Conservation (phyloP, 2,329 filamentous ascomycete species). For the Fusarium torulosum region DNA sequence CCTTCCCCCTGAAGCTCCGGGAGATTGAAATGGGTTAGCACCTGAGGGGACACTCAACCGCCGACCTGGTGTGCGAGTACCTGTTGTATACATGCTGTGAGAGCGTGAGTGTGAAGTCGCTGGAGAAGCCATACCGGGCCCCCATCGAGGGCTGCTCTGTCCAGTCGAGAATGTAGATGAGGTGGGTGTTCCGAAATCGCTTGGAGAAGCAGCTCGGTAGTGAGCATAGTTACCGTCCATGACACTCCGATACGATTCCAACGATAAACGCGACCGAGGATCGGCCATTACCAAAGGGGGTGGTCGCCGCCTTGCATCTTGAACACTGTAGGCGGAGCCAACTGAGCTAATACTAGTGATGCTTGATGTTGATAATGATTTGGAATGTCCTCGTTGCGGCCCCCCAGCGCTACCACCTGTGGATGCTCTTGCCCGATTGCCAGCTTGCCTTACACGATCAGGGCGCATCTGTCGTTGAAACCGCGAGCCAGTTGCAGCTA, state of each 20-base stretch:
- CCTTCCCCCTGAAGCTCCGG: conserved; percentile 67
- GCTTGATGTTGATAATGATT: conserved; percentile 87
- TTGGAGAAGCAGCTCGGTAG: conserved; percentile 76
- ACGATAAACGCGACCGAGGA: conserved; percentile 72
- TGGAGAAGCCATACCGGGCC: conserved; percentile 77
- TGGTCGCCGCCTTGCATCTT: conserved; percentile 78
- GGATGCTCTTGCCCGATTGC: conserved; percentile 78
- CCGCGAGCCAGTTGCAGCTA: conserved; percentile 90
- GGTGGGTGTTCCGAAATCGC: conserved; percentile 84
- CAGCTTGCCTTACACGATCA: conserved; percentile 82
- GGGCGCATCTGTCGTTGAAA: conserved; percentile 94
- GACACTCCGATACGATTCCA: conserved; percentile 76
- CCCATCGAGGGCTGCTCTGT: conserved; percentile 81
- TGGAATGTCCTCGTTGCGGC: conserved; percentile 83
- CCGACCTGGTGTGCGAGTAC: conserved; percentile 75
- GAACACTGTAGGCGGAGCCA: conserved; percentile 74
- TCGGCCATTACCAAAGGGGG: conserved; percentile 88
- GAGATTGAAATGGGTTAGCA: conserved; percentile 78
- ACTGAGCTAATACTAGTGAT: conserved; percentile 79
- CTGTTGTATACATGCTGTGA: conserved; percentile 76
- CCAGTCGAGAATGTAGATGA: conserved; percentile 85
- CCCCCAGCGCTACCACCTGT: conserved; percentile 80
- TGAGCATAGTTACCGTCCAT: conserved; percentile 70
- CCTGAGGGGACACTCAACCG: conserved; percentile 86
- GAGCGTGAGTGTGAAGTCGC: conserved; percentile 75